Conservation (phyloP, 805 yeast species). For the Hanseniaspora osmophila region DNA sequence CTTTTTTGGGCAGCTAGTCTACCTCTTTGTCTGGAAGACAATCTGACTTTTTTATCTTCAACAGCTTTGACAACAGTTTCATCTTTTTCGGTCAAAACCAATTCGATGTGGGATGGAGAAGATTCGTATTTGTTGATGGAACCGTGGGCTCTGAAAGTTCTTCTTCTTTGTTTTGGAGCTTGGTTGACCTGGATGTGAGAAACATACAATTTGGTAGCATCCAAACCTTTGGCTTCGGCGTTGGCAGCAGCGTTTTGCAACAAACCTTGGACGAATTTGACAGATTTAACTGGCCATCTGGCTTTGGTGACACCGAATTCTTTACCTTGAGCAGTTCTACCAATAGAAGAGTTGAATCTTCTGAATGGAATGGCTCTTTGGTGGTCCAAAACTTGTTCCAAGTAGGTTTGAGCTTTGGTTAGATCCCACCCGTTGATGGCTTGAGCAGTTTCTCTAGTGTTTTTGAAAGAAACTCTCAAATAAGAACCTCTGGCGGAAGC, state of each 20-base stretch:
- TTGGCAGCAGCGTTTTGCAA: constrained; percentile 96
- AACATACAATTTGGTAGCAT: constrained; percentile 81
- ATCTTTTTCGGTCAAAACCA: constrained; percentile 87
- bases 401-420: constrained; percentile 89
- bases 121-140: constrained; percentile 99
- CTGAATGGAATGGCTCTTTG: constrained; percentile 99
- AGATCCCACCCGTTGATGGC: constrained; percentile 97
- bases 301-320: constrained; percentile 99
- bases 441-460: constrained; percentile 98
- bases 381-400: constrained; percentile 91
- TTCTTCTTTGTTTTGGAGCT: constrained; percentile 99
- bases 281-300: constrained; percentile 99
- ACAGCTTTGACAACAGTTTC: constrained; percentile 88
- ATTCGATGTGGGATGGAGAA: constrained; percentile 97
- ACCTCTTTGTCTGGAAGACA: constrained; percentile 84
- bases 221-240: constrained; percentile 98
- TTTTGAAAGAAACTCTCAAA: constrained; percentile 98
- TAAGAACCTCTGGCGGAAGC: constrained; percentile 99
- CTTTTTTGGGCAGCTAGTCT: constrained; percentile 82
- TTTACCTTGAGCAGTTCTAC: constrained; percentile 99
- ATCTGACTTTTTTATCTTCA: constrained; percentile 55
- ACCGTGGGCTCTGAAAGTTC: constrained; percentile 99
- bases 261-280: constrained; percentile 86
- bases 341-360: constrained; percentile 90
- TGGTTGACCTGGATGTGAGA: constrained; percentile 99